These are phyloP conservation scores for Papiliotrema flavescens DNA, from an alignment of 1,284 basidiomycete genomes.

Conservation along the genomic window DNA sequence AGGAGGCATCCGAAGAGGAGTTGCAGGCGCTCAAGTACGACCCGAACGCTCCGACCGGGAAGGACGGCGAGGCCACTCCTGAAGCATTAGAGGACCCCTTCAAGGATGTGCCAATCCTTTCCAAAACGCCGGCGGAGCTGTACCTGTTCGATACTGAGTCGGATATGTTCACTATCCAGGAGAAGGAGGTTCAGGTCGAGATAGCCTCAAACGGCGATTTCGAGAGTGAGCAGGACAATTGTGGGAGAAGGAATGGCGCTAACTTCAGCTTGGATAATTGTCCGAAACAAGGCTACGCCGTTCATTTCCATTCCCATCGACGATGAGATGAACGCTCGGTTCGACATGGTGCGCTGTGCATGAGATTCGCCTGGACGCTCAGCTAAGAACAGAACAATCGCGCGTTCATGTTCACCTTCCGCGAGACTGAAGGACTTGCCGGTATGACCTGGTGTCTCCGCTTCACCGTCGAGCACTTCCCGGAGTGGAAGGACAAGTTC, in stretches of 20 bases:
- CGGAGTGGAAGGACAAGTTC: conserved; percentile 64
- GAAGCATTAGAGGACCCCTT: conserved; percentile 38
- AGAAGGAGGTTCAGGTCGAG: conserved; percentile 61
- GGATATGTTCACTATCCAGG: conserved; percentile 70
- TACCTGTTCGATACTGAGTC: conserved; percentile 69
- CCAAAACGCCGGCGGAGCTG: conserved; percentile 51
- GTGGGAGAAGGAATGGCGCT: not conserved
- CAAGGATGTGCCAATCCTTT: conserved; percentile 45
- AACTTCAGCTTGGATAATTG: conserved; percentile 45
- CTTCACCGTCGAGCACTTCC: conserved; percentile 61
- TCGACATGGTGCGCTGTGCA: conserved; percentile 36
- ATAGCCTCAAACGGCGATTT: conserved; percentile 60
- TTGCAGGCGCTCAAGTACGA: conserved; percentile 67
- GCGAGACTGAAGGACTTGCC: conserved; percentile 54
- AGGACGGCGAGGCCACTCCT: conserved; percentile 6
- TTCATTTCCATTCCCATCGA: conserved; percentile 50
- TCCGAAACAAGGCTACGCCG: conserved; percentile 39
- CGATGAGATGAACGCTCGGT: conserved; percentile 59
- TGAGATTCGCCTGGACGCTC: not conserved
- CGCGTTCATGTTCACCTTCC: conserved; percentile 66
- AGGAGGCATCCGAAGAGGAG: conserved; percentile 63
- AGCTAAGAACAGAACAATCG: conserved; percentile 27
- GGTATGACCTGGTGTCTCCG: conserved; percentile 80
- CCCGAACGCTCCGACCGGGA: not conserved
- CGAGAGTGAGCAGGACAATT: conserved; percentile 43